Evolutionary conservation across 2,329 filamentous ascomycete species (phyloP).

Genomic region (Fusarium annulatum): DNA sequence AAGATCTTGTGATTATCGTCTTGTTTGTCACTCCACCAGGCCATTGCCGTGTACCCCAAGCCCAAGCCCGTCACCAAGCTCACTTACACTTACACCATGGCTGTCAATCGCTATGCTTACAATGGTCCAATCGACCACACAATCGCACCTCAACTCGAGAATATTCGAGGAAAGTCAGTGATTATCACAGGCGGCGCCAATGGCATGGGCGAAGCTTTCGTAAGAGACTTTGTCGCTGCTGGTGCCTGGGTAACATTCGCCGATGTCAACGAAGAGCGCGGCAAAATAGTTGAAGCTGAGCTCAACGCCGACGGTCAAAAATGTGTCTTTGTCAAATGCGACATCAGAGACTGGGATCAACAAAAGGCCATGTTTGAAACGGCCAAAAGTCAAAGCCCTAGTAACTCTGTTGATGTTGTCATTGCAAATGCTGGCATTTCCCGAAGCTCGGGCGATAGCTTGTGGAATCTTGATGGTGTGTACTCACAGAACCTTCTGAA

Average conservation of each 20-base stretch:
- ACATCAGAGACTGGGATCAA: conserved; percentile 57
- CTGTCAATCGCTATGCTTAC: conserved; percentile 32
- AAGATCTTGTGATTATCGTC: neutral
- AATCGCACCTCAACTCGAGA: neutral
- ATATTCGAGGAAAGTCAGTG: conserved; percentile 56
- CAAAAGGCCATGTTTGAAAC: conserved; percentile 55
- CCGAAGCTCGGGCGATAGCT: conserved; percentile 48
- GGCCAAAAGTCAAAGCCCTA: conserved; percentile 51
- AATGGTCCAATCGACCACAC: conserved; percentile 38
- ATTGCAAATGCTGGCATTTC: conserved; percentile 61
- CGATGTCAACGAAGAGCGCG: conserved; percentile 51
- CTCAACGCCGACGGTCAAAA: conserved; percentile 40
- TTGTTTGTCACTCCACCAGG: neutral
- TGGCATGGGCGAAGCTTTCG: conserved; percentile 54
- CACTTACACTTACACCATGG: neutral
- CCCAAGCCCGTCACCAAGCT: too few relatives aligned
- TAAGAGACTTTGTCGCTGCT: conserved; percentile 49
- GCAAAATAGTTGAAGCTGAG: conserved; percentile 48
- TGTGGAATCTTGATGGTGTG: conserved; percentile 54
- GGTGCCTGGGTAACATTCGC: conserved; percentile 56
- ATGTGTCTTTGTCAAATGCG: conserved; percentile 53
- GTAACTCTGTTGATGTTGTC: conserved; percentile 56
- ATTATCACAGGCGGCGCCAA: conserved; percentile 61
- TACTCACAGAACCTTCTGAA: neutral
- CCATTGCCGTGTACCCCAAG: neutral